These are phyloP conservation scores for Hymenoscyphus salicellus DNA, from an alignment of 2,329 filamentous ascomycete species.

Conservation along the genomic window DNA sequence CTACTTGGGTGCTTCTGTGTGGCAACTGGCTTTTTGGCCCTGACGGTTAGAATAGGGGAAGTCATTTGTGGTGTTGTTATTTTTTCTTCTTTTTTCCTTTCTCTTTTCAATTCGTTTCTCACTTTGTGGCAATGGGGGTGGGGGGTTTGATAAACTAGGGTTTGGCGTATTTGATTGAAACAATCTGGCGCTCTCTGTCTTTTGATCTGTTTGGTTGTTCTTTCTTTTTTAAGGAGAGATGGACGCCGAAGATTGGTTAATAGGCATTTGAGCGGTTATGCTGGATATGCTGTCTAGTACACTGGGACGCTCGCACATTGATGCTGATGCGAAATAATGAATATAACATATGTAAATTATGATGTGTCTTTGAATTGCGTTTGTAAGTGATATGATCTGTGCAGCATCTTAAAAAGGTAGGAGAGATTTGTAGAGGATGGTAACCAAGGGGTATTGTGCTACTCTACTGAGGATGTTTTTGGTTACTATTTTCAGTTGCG, in stretches of 20 bases:
- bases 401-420: no score
- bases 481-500: no score
- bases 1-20: conserved; percentile 5
- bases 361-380: no score
- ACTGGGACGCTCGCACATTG: conserved; percentile 13
- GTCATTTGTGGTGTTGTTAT: not conserved
- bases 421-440: no score
- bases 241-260: conserved; percentile 6
- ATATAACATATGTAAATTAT: conserved; percentile 19
- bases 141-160: not conserved
- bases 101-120: not conserved
- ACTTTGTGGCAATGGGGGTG: not conserved
- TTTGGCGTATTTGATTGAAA: not conserved
- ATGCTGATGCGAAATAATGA: conserved; percentile 29
- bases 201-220: conserved; percentile 5
- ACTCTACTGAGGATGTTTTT: no score
- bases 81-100: not conserved
- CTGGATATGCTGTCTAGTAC: not conserved
- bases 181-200: not conserved
- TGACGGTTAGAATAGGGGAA: not conserved
- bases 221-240: not conserved
- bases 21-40: not conserved
- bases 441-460: no score
- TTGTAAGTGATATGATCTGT: no score
- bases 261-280: not conserved